These are phyloP conservation scores for Phytophthora quininea DNA, from an alignment of 352 stramenopile species.

Conservation along the genomic window DNA sequence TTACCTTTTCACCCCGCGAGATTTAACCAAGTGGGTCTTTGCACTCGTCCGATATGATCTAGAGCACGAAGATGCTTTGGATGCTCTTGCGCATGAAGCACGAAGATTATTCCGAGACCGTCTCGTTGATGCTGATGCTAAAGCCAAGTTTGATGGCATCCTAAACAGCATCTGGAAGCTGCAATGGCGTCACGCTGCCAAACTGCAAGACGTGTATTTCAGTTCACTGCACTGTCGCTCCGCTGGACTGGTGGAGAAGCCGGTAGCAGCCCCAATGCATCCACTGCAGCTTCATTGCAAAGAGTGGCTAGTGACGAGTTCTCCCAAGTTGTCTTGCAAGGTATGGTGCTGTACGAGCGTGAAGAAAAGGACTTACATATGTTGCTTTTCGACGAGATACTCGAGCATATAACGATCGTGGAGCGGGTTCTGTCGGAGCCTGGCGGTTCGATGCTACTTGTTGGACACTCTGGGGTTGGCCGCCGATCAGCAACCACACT, in stretches of 20 bases:
- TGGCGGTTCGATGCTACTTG: conserved; percentile 89
- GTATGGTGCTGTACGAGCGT: conserved; percentile 94
- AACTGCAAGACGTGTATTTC: conserved; percentile 88
- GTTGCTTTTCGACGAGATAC: conserved; percentile 92
- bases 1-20: conserved; percentile 94
- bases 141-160: conserved; percentile 85
- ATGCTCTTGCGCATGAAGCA: conserved; percentile 92
- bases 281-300: conserved; percentile 43
- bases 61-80: conserved; percentile 85
- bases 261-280: conserved; percentile 4
- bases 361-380: conserved; percentile 95
- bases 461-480: conserved; percentile 90
- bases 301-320: conserved; percentile 87
- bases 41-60: conserved; percentile 92
- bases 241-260: conserved; percentile 24
- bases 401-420: conserved; percentile 91
- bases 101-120: conserved; percentile 90
- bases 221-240: conserved; percentile 72
- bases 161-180: conserved; percentile 85
- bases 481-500: conserved; percentile 84
- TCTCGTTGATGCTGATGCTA: conserved; percentile 83
- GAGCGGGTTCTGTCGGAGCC: conserved; percentile 90
- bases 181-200: conserved; percentile 79
- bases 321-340: conserved; percentile 80
- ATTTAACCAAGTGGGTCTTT: conserved; percentile 93